Evolutionary conservation across 192 early-diverging fungal genomes (phyloP), one percentile per base, ranked within the genome.

Genomic region (Entophlyctis luteolus): DNA sequence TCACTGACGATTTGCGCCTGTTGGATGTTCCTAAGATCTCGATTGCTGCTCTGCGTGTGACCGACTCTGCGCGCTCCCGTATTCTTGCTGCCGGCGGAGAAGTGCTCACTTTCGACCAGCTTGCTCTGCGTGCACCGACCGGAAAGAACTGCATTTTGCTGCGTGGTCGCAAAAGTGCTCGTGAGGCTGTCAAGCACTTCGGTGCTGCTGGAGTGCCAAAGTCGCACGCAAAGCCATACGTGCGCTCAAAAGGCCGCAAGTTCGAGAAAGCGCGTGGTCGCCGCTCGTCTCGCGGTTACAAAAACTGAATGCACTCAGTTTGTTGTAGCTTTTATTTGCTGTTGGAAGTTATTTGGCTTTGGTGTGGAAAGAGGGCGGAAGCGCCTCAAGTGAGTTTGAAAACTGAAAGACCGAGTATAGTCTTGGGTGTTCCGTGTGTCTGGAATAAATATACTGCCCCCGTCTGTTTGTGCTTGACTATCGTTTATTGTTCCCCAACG

Each of bases 171-270:
- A 90, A 89, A 81, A 95, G 86, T 82, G 77, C 89, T 69, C 91
- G 97, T 75, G 94, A 98, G 84, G 93, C 95, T 75, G 90, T 94
- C 80, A 99, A 95, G 92, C 97, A 99, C 89, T 99, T 99, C 73
- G 97, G 97, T 57, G 85, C 77, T 55, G 87, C 91, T 35, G 91
- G 91, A 75, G 82, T 81, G 53, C 89, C 91, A 76, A 71, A 73
- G 55, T 69, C 49, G 36, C 65, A 56, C 36, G 65, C 31, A 67
- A 83, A 80, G 80, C 98, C 98, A 70, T 96, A 93, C 81, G 89
- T 98, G 77, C 87, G 90, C 75, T 93, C 92, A 83, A 98, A 98
- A 91, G 98, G 98, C 69, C 91, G 98, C 86, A 99, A 99, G 92
- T 96, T 96, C 81, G 96, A 99, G 84, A 80, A 85, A 45, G 98